Conservation (phyloP, 2,329 filamentous ascomycete species). For the Alternaria sp. region DNA sequence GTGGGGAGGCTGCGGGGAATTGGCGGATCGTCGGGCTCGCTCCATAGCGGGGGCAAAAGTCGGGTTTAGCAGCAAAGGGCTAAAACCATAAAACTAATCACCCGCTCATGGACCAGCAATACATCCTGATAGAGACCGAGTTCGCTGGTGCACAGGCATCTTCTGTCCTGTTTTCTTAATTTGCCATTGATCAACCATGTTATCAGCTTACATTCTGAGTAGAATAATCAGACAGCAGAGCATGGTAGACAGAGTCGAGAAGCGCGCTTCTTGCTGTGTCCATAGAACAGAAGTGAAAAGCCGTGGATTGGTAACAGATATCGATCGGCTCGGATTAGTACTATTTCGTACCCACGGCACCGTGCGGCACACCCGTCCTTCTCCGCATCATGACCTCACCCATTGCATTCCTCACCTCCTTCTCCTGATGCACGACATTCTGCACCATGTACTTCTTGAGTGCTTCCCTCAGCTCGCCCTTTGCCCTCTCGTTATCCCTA, state of each 20-base stretch:
- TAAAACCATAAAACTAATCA: not conserved
- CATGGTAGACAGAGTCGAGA: not conserved
- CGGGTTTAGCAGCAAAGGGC: not conserved
- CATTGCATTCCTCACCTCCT: constrained; percentile 82
- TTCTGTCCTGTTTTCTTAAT: not conserved
- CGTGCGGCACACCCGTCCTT: constrained; percentile 66
- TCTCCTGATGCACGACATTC: constrained; percentile 75
- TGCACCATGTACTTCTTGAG: constrained; percentile 88
- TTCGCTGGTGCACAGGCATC: not conserved
- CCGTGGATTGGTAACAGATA: not conserved
- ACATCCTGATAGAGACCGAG: not conserved
- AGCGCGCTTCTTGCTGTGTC: not conserved
- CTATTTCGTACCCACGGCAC: constrained; percentile 52
- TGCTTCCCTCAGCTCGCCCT: constrained; percentile 67
- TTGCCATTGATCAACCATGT: not conserved
- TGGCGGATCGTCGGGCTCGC: constrained; percentile 1
- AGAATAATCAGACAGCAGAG: not conserved
- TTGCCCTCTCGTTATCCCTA: constrained; percentile 70
- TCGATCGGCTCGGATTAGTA: not conserved
- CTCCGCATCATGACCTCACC: constrained; percentile 69
- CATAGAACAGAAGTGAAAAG: not conserved
- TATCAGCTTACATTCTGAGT: not conserved
- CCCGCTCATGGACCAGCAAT: not conserved
- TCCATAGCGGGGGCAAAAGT: not conserved
- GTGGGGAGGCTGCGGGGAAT: constrained; percentile 5